Evolutionary conservation across 257 asterid genomes (phyloP).

Genomic region (Echites panduratus): DNA sequence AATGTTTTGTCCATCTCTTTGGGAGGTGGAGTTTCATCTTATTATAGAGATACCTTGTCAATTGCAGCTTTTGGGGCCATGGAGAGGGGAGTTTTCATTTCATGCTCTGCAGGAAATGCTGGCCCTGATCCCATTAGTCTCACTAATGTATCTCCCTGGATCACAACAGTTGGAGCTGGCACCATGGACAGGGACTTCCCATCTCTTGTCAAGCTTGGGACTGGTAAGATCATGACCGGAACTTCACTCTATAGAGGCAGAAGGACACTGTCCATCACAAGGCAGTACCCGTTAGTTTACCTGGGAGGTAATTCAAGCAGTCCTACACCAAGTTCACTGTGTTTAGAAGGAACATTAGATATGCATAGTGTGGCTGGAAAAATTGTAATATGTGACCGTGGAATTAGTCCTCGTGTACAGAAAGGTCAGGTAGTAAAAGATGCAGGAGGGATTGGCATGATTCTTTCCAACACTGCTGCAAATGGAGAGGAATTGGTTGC

Average conservation of each 20-base stretch:
- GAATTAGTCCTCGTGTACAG: slow-evolving; percentile 81
- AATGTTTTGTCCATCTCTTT: slow-evolving; percentile 72
- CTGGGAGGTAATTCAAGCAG: slow-evolving; percentile 58
- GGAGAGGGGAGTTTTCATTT: slow-evolving; percentile 81
- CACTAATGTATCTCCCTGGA: slow-evolving; percentile 94
- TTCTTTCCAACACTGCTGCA: slow-evolving; percentile 60
- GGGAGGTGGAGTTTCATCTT: slow-evolving; percentile 86
- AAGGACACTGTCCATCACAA: slow-evolving; percentile 28
- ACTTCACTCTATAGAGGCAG: slow-evolving; percentile 67
- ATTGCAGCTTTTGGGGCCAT: slow-evolving; percentile 86
- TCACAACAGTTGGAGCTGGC: slow-evolving; percentile 85
- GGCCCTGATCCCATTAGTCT: slow-evolving; percentile 92
- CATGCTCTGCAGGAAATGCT: slow-evolving; percentile 90
- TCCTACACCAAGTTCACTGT: slow-evolving; percentile 74
- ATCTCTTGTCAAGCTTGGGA: slow-evolving; percentile 67
- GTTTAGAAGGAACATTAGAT: slow-evolving; percentile 77
- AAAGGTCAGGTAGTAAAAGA: slow-evolving; percentile 91
- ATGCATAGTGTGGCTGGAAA: slow-evolving; percentile 57
- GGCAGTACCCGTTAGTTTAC: slow-evolving; percentile 51
- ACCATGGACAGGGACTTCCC: slow-evolving; percentile 91
- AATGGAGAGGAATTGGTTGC: slow-evolving; percentile 91
- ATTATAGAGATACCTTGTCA: slow-evolving; percentile 62
- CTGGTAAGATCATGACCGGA: slow-evolving; percentile 43
- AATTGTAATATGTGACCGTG: slow-evolving; percentile 83
- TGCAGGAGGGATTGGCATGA: slow-evolving; percentile 89